Evolutionary conservation across 2,329 filamentous ascomycete genomes (phyloP), one percentile per base, ranked within the genome.

Genomic region (Alternaria longipes): DNA sequence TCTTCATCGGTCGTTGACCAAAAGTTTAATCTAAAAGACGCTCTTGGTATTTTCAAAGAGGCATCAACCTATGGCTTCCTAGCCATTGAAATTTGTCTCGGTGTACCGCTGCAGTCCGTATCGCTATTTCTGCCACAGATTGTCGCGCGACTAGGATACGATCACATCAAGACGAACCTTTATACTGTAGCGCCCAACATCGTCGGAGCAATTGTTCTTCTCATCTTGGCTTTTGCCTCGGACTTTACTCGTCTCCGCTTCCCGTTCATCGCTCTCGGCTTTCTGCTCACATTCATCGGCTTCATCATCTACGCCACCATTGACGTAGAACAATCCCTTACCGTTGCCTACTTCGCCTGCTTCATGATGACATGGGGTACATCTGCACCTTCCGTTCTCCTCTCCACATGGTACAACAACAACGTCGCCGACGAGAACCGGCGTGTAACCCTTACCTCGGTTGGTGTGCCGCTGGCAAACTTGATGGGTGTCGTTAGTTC

Each of bases 321-420:
- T 59, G 80, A 87, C 67, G 87, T 92, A 16, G 76, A 86, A 38
- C 70, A 81, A 4, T 81, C 90, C 40, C 75, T 90, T n/a, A 83
- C 85, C 4, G 82, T 92, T 1, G 91, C 90, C 0, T 93, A 93
- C 72, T 93, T 89, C 65, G 90, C 90, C 5, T 89, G 86, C 56
- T 94, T 93, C 76, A 91, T 93, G 89, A 92, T 93, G 90, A 90
- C 88, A 11, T 93, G 90, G 88, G 91, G 91, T 16, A 92, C 90
- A 0, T 89, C 88, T 1, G 90, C 91, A 0, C 91, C 91, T 0
- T 91, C 87, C 0, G 90, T 93, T 8, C 82, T 94, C 12, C 81
- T 89, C 16, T 81, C 88, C 66, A 82, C 87, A 58, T 90, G 89
- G 89, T 93, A 93, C 80, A 94, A 92, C 80, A 94, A 94, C 82